A percentile compares a stretch with the other conserved stretches of the same genome.
Conservation (phyloP, 441 rosid genomes). For the Eruca vesicaria region DNA sequence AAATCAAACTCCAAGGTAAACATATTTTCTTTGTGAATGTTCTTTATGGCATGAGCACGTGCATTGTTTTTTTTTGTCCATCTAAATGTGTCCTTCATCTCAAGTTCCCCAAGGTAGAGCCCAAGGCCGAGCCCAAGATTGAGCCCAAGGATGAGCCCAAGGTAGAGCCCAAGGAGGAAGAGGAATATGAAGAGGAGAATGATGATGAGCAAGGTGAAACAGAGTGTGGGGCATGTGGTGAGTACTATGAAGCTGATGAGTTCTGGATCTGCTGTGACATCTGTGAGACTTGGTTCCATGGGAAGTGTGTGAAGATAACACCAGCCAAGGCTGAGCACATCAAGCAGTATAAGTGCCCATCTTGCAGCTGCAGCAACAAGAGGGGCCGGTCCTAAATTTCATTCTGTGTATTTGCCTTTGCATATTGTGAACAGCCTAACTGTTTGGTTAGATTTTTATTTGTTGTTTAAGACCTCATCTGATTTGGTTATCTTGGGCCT, state of each 20-base stretch:
- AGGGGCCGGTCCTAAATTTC: constrained; percentile 51
- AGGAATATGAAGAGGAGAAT: constrained; percentile 41
- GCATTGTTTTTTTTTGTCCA: not conserved
- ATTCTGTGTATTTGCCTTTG: no score
- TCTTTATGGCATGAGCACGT: not conserved
- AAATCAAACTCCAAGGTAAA: constrained; percentile 55
- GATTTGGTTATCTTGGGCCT: constrained; percentile 38
- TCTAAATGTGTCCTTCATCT: not conserved
- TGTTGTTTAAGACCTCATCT: constrained; percentile 33
- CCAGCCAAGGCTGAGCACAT: constrained; percentile 70
- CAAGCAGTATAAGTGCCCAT: constrained; percentile 69
- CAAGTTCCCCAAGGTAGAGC: constrained; percentile 38
- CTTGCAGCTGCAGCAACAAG: constrained; percentile 55
- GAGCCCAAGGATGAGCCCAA: no score
- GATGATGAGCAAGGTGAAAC: constrained; percentile 66
- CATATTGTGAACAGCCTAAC: no score
- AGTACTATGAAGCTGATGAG: constrained; percentile 57
- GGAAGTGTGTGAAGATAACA: constrained; percentile 69
- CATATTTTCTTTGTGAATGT: not conserved
- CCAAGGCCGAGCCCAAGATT: no score
- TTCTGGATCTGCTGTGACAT: constrained; percentile 77
- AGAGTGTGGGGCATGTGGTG: constrained; percentile 70
- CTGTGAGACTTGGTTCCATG: constrained; percentile 71
- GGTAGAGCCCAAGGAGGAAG: constrained; percentile 36
- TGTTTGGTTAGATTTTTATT: constrained; percentile 43